Evolutionary conservation across 495 filamentous ascomycete genomes (phyloP).

Genomic region (Neurospora hispaniola): DNA sequence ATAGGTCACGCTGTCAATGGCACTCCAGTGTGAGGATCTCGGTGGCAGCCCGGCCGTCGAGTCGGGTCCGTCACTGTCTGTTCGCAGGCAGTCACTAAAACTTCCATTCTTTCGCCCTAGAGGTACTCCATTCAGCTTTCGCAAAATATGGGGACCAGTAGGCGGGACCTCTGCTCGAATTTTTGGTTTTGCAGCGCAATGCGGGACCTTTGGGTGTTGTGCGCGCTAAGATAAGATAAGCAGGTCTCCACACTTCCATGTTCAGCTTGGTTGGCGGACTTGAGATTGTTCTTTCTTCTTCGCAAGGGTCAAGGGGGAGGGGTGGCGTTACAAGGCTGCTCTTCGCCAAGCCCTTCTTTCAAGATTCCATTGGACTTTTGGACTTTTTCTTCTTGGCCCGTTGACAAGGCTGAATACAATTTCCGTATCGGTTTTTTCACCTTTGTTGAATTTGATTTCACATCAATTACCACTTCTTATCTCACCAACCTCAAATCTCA

Average conservation of each 20-base stretch:
- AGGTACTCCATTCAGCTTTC: background rate
- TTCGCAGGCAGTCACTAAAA: background rate
- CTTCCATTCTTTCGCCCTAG: background rate
- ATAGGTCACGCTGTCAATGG: background rate
- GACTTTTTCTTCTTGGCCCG: conserved; percentile 1
- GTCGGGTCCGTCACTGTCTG: background rate
- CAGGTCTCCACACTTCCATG: conserved; percentile 2
- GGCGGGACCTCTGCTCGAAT: conserved; percentile 12
- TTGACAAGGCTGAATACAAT: conserved; percentile 20
- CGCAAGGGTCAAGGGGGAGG: background rate
- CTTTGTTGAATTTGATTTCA: conserved; percentile 5
- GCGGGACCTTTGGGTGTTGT: conserved; percentile 24
- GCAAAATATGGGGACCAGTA: background rate
- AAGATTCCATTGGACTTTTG: background rate
- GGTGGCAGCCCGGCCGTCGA: background rate
- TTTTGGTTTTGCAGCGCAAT: conserved; percentile 26
- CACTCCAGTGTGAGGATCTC: background rate
- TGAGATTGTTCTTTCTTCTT: background rate
- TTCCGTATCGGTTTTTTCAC: conserved; percentile 5
- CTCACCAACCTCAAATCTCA: background rate
- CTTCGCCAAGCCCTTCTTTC: background rate
- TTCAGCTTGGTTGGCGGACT: background rate
- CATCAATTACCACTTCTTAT: background rate
- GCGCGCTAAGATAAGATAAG: conserved; percentile 33
- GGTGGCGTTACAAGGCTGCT: conserved; percentile 9